A percentile compares a stretch with the other conserved stretches of the same genome.
Conservation (phyloP, 495 filamentous ascomycete genomes). For the Bryoglossum gracile region DNA sequence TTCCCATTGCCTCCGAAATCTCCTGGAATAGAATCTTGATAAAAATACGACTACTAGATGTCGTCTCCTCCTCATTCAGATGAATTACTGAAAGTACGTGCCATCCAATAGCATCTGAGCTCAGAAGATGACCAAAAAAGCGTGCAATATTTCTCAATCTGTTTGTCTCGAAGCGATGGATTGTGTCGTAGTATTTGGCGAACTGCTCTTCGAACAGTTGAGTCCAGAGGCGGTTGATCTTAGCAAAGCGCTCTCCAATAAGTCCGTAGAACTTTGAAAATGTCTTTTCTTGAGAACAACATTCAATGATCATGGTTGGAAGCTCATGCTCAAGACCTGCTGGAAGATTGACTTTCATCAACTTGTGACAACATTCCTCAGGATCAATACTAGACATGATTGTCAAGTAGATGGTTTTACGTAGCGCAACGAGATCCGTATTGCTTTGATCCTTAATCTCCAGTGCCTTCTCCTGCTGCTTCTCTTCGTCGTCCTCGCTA, state of each 20-base stretch:
- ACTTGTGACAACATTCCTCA: slow-evolving; percentile 91
- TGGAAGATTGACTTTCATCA: slow-evolving; percentile 86
- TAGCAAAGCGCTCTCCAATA: slow-evolving; percentile 89
- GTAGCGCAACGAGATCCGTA: slow-evolving; percentile 85
- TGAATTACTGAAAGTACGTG: slow-evolving; percentile 77
- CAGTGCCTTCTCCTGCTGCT: slow-evolving; percentile 58
- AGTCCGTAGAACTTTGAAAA: slow-evolving; percentile 96
- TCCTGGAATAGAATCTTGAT: slow-evolving; percentile 97
- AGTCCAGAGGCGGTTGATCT: slow-evolving; percentile 89
- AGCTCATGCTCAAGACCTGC: slow-evolving; percentile 83
- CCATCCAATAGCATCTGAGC: slow-evolving; percentile 85
- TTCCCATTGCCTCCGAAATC: slow-evolving; percentile 76
- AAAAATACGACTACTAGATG: slow-evolving; percentile 90
- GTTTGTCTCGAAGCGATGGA: slow-evolving; percentile 94
- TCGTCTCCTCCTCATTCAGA: slow-evolving; percentile 95
- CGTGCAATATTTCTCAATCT: slow-evolving; percentile 86
- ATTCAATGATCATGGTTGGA: slow-evolving; percentile 93
- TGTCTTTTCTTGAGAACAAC: slow-evolving; percentile 88
- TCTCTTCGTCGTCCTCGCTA: slow-evolving; percentile 69
- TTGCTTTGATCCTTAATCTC: slow-evolving; percentile 99
- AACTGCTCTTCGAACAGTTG: slow-evolving; percentile 87
- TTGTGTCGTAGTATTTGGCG: slow-evolving; percentile 90
- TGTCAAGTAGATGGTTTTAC: slow-evolving; percentile 91
- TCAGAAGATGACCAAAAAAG: slow-evolving; percentile 88
- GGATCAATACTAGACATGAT: slow-evolving; percentile 94